phyloP scores from a whole-genome alignment of 495 filamentous ascomycete genomes.

The Penicillium arizonense region DNA sequence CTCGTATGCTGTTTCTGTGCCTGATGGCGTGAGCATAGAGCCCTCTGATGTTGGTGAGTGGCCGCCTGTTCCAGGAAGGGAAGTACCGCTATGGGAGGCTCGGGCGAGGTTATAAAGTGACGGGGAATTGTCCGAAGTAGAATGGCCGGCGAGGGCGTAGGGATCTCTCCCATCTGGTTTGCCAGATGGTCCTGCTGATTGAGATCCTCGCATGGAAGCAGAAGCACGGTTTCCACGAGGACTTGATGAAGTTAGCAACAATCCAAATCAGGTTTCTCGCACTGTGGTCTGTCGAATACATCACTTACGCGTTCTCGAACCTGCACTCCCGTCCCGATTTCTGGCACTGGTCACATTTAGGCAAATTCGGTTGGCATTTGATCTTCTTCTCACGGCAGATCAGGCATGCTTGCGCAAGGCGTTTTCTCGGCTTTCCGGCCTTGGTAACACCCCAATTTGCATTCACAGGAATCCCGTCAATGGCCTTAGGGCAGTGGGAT shows the following conservation, averaged over 20 bases:
- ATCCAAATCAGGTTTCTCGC: neutral
- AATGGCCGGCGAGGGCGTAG: slow-evolving; percentile 11
- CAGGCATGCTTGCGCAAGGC: slow-evolving; percentile 83
- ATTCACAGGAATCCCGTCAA: slow-evolving; percentile 85
- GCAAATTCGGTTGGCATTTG: slow-evolving; percentile 86
- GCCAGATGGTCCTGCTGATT: slow-evolving; percentile 17
- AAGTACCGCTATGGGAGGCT: slow-evolving; percentile 35
- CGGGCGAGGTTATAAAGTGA: slow-evolving; percentile 34
- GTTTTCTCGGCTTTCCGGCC: slow-evolving; percentile 85
- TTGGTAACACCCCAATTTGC: slow-evolving; percentile 92
- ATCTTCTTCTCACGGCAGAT: slow-evolving; percentile 96
- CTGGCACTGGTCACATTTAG: slow-evolving; percentile 85
- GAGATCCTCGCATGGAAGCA: slow-evolving; percentile 26
- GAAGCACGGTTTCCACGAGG: slow-evolving; percentile 39
- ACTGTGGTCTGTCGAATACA: neutral
- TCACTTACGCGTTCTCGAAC: slow-evolving; percentile 82
- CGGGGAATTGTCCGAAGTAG: slow-evolving; percentile 31
- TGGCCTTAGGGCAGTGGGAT: slow-evolving; percentile 75
- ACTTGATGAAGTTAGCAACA: slow-evolving; percentile 21
- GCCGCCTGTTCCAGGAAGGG: slow-evolving; percentile 33
- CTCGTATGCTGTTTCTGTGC: slow-evolving; percentile 26
- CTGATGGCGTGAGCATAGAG: slow-evolving; percentile 29
- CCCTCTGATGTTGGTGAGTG: slow-evolving; percentile 39
- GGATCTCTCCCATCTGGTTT: slow-evolving; percentile 26
- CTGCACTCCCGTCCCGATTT: slow-evolving; percentile 83